Conservation (phyloP, 202 grass and related monocot species). For the Saccharum hybrid region DNA sequence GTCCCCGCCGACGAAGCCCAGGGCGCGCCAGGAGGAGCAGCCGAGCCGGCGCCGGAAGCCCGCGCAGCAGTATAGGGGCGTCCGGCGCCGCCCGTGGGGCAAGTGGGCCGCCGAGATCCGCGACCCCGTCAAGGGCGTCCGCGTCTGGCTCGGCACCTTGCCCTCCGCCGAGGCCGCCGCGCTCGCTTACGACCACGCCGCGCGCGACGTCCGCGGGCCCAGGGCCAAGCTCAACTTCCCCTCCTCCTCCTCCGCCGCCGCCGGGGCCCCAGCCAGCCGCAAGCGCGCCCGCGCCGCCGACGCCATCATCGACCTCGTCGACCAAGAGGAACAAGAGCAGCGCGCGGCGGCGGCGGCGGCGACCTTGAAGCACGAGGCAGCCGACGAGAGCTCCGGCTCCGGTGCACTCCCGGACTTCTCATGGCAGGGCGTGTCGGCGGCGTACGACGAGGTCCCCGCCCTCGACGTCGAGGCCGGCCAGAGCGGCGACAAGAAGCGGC, state of each 20-base stretch:
- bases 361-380: slow-evolving; percentile 32
- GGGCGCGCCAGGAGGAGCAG: no score
- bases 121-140: slow-evolving; percentile 85
- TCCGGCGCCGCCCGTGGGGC: slow-evolving; percentile 82
- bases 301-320: slow-evolving; percentile 20
- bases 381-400: not conserved
- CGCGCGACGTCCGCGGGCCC: slow-evolving; percentile 64
- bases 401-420: slow-evolving; percentile 54
- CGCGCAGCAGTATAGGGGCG: slow-evolving; percentile 63
- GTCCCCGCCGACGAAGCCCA: not conserved
- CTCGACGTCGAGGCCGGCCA: not conserved
- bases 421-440: slow-evolving; percentile 51
- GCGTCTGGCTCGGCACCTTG: slow-evolving; percentile 95
- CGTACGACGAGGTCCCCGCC: not conserved
- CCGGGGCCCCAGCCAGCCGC: no score
- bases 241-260: not conserved
- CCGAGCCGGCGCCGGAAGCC: slow-evolving; percentile 27
- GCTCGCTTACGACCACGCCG: slow-evolving; percentile 73
- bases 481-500: slow-evolving; percentile 24
- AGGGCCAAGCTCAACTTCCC: slow-evolving; percentile 94
- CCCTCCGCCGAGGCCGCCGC: slow-evolving; percentile 76
- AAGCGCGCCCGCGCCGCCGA: no score
- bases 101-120: slow-evolving; percentile 99
- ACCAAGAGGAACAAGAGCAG: slow-evolving; percentile 21
- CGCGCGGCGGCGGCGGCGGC: not conserved